Percentiles rank a stretch among this genome's conserved stretches.
Conservation (phyloP, 2,329 filamentous ascomycete genomes). For the Epicoccum sorghinum region DNA sequence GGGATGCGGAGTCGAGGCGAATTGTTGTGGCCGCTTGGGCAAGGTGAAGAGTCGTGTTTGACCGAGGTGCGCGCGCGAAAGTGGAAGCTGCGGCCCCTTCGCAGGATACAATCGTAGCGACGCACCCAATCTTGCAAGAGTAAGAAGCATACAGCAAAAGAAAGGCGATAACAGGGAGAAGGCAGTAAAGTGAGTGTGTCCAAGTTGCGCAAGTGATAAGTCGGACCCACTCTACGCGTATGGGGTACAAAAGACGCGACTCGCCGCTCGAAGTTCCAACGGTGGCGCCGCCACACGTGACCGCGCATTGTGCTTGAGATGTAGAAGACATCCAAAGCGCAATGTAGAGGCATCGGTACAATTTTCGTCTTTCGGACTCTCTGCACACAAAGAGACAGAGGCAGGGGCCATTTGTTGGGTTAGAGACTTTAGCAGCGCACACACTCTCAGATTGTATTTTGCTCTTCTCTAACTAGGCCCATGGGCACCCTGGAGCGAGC, state of each 20-base stretch:
- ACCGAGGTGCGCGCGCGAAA: constrained; percentile 30
- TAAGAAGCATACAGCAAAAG: constrained; percentile 49
- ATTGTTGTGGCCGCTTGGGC: constrained; percentile 7
- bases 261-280: constrained; percentile 1
- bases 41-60: constrained; percentile 21
- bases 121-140: constrained; percentile 37
- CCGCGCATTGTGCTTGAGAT: not conserved
- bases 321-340: too few relatives aligned
- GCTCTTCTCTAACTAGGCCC: not conserved
- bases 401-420: too few relatives aligned
- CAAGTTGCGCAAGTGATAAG: constrained; percentile 25
- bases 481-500: not conserved
- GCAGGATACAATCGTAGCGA: constrained; percentile 39
- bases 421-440: too few relatives aligned
- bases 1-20: constrained; percentile 10
- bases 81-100: constrained; percentile 27
- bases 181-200: constrained; percentile 28
- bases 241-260: constrained; percentile 21
- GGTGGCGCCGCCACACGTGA: constrained; percentile 5
- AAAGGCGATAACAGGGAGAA: constrained; percentile 35
- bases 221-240: constrained; percentile 15
- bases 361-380: too few relatives aligned
- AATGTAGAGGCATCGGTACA: too few relatives aligned
- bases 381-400: too few relatives aligned
- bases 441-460: not conserved